Evolutionary conservation across 352 stramenopile genomes (phyloP).

Genomic region (Pythium monospermum): DNA sequence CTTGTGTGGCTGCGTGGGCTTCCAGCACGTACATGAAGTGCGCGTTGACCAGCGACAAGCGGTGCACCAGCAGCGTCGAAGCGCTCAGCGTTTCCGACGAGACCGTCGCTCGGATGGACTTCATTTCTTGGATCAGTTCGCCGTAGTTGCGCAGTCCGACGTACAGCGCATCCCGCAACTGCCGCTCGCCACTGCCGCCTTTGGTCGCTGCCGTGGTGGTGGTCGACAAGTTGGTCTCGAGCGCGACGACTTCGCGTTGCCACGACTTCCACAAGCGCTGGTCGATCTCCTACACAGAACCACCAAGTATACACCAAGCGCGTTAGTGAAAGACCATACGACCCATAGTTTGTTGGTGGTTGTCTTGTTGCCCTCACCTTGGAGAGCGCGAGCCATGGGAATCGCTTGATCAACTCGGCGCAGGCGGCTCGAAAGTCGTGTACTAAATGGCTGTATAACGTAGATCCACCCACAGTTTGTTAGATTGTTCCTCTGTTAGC

Average conservation of each 20-base stretch:
- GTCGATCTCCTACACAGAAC: constrained; percentile 39
- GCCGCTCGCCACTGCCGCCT: constrained; percentile 4
- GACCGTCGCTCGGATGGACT: neutral
- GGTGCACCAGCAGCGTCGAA: constrained; percentile 12
- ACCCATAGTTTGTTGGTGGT: too few relatives aligned
- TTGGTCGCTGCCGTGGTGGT: neutral
- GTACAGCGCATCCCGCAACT: constrained; percentile 18
- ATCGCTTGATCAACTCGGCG: constrained; percentile 16
- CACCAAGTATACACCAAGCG: too few relatives aligned
- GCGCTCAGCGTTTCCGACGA: neutral
- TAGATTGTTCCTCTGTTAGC: too few relatives aligned
- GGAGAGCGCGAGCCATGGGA: constrained; percentile 13
- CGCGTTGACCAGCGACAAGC: constrained; percentile 15
- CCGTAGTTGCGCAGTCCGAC: constrained; percentile 19
- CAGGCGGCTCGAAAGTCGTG: constrained; percentile 17
- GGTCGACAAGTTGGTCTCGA: constrained; percentile 19
- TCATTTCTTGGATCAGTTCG: constrained; percentile 20
- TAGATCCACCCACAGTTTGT: too few relatives aligned
- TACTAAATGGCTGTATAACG: constrained; percentile 11
- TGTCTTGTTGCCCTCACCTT: too few relatives aligned
- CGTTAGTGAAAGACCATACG: too few relatives aligned
- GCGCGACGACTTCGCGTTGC: constrained; percentile 45
- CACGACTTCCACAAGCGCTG: constrained; percentile 60
- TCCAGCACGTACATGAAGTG: constrained; percentile 22
- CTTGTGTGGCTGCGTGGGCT: constrained; percentile 7